phyloP scores from a whole-genome alignment of 2,329 filamentous ascomycete species.

The Arthrinium puccinioides region DNA sequence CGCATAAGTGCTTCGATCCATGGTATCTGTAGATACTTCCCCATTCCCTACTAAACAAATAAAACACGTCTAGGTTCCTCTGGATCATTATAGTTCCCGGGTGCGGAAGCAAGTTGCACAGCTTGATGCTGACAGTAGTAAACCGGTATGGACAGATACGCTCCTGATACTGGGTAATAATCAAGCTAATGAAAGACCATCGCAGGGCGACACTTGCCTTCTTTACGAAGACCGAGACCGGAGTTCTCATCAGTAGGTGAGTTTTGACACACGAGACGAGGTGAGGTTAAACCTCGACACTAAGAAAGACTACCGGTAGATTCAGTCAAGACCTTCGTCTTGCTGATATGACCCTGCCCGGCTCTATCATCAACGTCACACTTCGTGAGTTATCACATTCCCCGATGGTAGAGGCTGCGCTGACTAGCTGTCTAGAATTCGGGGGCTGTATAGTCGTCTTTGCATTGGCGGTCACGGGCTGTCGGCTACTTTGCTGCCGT shows the following conservation, averaged over 20 bases:
- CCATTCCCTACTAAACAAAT: background rate
- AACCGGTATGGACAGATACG: background rate
- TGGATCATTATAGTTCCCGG: slow-evolving; percentile 1
- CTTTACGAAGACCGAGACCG: slow-evolving; percentile 10
- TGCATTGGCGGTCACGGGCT: slow-evolving; percentile 1
- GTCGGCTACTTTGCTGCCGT: slow-evolving; percentile 3
- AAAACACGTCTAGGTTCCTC: background rate
- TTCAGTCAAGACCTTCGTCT: slow-evolving; percentile 5
- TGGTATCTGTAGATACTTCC: background rate
- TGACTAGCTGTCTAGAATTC: background rate
- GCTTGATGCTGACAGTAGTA: background rate
- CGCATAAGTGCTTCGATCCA: background rate
- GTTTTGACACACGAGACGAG: background rate
- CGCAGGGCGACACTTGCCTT: slow-evolving; percentile 11
- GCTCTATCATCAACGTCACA: slow-evolving; percentile 2
- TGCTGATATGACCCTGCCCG: slow-evolving; percentile 4
- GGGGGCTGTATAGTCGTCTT: background rate
- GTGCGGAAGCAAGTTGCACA: background rate
- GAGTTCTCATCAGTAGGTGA: slow-evolving; percentile 7
- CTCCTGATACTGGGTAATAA: background rate
- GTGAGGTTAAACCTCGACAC: too few species aligned
- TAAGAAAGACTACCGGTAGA: background rate
- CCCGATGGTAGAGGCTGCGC: background rate
- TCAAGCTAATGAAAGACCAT: background rate
- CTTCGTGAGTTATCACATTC: slow-evolving; percentile 1